Conservation (phyloP, 2,329 filamentous ascomycete genomes). For the Aspergillus sp. region DNA sequence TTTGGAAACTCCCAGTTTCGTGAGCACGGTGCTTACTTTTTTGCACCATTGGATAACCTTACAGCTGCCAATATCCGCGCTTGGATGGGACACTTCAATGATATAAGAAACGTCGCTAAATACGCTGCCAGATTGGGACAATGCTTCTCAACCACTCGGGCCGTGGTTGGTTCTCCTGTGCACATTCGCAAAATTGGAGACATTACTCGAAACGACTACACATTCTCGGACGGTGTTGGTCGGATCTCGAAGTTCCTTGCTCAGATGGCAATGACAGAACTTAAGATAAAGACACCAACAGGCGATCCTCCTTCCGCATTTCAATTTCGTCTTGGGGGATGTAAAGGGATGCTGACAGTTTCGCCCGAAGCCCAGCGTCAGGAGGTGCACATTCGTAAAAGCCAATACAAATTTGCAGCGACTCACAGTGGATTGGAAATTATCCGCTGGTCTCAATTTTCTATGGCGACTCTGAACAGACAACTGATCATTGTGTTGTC, state of each 20-base stretch:
- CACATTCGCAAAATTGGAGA: constrained; percentile 60
- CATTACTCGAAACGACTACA: constrained; percentile 62
- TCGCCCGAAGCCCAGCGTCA: constrained; percentile 63
- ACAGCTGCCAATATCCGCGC: constrained; percentile 71
- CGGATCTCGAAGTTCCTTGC: constrained; percentile 81
- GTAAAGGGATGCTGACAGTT: constrained; percentile 79
- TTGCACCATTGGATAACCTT: constrained; percentile 63
- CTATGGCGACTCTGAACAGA: constrained; percentile 76
- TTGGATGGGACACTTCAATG: constrained; percentile 81
- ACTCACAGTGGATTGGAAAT: constrained; percentile 73
- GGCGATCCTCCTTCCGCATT: constrained; percentile 69
- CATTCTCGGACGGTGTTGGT: constrained; percentile 88
- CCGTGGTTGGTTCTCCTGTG: constrained; percentile 61
- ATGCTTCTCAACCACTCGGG: constrained; percentile 89
- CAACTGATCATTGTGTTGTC: constrained; percentile 87
- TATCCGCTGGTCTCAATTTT: constrained; percentile 72
- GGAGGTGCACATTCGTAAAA: constrained; percentile 73
- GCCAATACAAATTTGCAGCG: constrained; percentile 81
- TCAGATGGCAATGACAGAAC: constrained; percentile 65
- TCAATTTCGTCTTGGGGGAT: constrained; percentile 88
- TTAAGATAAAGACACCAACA: constrained; percentile 53
- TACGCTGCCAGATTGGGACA: constrained; percentile 86
- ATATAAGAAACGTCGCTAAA: constrained; percentile 82
- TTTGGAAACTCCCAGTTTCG: constrained; percentile 95
- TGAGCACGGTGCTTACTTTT: constrained; percentile 90